Evolutionary conservation across 2,329 filamentous ascomycete species (phyloP).

Genomic region (Hypoxylon sp.): DNA sequence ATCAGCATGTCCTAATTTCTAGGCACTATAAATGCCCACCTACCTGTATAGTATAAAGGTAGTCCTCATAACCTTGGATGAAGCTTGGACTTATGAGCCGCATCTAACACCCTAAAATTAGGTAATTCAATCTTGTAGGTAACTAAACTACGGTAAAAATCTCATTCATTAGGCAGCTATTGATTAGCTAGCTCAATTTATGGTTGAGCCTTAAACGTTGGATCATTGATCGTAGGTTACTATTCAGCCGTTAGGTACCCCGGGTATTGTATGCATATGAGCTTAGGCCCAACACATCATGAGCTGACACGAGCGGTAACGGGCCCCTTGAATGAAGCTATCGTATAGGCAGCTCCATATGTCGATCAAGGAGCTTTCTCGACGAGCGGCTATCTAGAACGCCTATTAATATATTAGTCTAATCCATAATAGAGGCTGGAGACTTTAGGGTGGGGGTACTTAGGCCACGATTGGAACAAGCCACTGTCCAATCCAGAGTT

Average conservation of each 20-base stretch:
- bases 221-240: no score
- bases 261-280: no score
- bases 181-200: no score
- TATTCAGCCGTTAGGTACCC: no score
- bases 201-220: no score
- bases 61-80: background rate
- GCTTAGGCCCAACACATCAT: background rate
- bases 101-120: background rate
- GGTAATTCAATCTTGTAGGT: background rate
- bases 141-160: no score
- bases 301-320: background rate
- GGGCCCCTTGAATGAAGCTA: background rate
- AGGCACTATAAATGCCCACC: background rate
- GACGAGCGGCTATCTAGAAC: background rate
- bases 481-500: constrained; percentile 27
- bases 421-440: background rate
- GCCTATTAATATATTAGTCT: background rate
- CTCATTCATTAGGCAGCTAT: no score
- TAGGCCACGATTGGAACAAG: background rate
- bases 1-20: background rate
- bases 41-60: no score
- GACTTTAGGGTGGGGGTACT: background rate
- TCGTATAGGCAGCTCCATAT: background rate
- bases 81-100: background rate
- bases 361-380: background rate